Evolutionary conservation across 495 filamentous ascomycete genomes (phyloP).

Genomic region (Aspergillus taichungensis): DNA sequence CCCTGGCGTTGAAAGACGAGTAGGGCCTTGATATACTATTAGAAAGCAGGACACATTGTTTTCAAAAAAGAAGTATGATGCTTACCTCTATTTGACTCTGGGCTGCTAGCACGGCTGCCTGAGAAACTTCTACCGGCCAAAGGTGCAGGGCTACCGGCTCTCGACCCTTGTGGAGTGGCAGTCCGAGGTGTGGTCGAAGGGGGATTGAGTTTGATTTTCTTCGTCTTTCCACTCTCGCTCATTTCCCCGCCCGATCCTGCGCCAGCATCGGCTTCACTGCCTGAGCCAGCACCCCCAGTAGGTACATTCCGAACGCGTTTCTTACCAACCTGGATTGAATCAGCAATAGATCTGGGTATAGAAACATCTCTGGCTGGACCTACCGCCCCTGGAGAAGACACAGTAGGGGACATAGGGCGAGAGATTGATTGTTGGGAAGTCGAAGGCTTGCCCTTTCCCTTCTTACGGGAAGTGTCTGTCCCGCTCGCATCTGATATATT

Average conservation of each 20-base stretch:
- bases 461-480: conserved; percentile 81
- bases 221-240: conserved; percentile 62
- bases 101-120: conserved; percentile 34
- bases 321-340: conserved; percentile 28
- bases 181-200: conserved; percentile 38
- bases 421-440: conserved; percentile 45
- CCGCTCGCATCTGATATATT: conserved; percentile 83
- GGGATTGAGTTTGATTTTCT: conserved; percentile 57
- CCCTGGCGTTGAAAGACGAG: conserved; percentile 27
- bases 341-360: conserved; percentile 8
- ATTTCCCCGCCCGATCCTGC: conserved; percentile 57
- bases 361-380: conserved; percentile 4
- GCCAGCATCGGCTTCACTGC: conserved; percentile 72
- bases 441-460: conserved; percentile 65
- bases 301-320: conserved; percentile 38
- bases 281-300: conserved; percentile 47
- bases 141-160: conserved; percentile 42
- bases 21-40: conserved; percentile 11
- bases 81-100: conserved; percentile 27
- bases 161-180: conserved; percentile 48
- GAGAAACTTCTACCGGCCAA: conserved; percentile 15
- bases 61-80: neutral
- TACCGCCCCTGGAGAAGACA: conserved; percentile 26
- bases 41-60: neutral
- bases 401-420: conserved; percentile 42